Conservation (phyloP, 2,329 filamentous ascomycete genomes). For the Fusarium continuum region DNA sequence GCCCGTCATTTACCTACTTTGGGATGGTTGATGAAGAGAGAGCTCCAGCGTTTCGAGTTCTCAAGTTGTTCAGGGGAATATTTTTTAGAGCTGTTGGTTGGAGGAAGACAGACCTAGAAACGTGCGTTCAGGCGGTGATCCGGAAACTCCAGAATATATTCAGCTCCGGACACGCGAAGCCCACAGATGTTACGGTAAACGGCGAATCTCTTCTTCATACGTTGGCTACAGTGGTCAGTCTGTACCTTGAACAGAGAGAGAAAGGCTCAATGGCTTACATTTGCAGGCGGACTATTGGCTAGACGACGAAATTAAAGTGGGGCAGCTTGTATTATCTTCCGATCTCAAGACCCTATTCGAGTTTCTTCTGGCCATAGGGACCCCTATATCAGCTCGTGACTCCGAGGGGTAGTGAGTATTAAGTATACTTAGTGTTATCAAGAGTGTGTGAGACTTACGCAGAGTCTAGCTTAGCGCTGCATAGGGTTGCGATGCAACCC, state of each 20-base stretch:
- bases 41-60: neutral
- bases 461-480: neutral
- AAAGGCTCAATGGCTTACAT: neutral
- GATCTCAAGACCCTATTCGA: neutral
- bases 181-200: neutral
- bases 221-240: rapidly evolving
- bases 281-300: neutral
- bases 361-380: neutral
- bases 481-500: rapidly evolving
- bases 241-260: rapidly evolving
- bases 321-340: neutral
- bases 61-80: rapidly evolving
- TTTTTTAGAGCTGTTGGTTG: too few species aligned
- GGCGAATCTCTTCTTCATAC: neutral
- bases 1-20: neutral
- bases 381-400: rapidly evolving
- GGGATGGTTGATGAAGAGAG: neutral
- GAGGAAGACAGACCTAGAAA: neutral
- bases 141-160: neutral
- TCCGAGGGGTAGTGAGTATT: neutral
- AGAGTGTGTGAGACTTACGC: rapidly evolving
- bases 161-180: neutral
- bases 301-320: neutral
- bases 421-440: rapidly evolving
- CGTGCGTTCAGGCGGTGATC: neutral